A percentile compares a stretch with the other conserved stretches of the same genome.
These are phyloP conservation scores for Wickerhamiella azymoides DNA, from an alignment of 805 yeast genomes.

Conservation along the genomic window DNA sequence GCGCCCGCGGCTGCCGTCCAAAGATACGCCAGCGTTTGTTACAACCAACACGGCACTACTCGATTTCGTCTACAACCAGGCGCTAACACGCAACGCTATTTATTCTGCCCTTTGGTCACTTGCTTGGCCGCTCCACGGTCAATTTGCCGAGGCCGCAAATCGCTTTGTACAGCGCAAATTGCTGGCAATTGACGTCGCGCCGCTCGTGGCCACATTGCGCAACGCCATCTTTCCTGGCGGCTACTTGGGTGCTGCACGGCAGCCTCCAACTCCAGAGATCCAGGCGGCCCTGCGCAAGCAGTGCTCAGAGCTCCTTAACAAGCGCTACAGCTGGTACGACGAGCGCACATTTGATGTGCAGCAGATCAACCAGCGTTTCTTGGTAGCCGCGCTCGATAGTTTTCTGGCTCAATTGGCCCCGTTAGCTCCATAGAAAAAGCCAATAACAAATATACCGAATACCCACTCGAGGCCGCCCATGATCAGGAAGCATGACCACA, in stretches of 20 bases:
- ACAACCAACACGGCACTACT: neutral
- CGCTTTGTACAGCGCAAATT: neutral
- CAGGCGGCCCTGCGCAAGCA: neutral
- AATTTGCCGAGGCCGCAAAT: neutral
- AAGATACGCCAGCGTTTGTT: neutral
- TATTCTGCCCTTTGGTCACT: neutral
- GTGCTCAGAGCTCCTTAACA: neutral
- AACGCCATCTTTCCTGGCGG: constrained; percentile 6
- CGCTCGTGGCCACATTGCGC: neutral
- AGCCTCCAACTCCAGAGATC: neutral
- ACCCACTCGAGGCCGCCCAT: constrained; percentile 26
- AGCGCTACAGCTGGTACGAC: neutral
- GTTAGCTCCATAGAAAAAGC: neutral
- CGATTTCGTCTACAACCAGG: neutral
- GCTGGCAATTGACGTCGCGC: neutral
- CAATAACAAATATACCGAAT: constrained; percentile 13
- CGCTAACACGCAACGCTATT: neutral
- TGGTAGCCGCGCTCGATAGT: neutral
- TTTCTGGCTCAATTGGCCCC: neutral
- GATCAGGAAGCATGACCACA: constrained; percentile 23
- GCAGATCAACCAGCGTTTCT: constrained; percentile 1
- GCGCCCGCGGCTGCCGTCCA: neutral
- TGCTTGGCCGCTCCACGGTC: neutral
- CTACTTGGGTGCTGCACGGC: constrained; percentile 3
- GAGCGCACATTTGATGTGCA: neutral